These are phyloP conservation scores for Aplosporella prunicola DNA, from an alignment of 2,329 filamentous ascomycete species.

Conservation along the genomic window DNA sequence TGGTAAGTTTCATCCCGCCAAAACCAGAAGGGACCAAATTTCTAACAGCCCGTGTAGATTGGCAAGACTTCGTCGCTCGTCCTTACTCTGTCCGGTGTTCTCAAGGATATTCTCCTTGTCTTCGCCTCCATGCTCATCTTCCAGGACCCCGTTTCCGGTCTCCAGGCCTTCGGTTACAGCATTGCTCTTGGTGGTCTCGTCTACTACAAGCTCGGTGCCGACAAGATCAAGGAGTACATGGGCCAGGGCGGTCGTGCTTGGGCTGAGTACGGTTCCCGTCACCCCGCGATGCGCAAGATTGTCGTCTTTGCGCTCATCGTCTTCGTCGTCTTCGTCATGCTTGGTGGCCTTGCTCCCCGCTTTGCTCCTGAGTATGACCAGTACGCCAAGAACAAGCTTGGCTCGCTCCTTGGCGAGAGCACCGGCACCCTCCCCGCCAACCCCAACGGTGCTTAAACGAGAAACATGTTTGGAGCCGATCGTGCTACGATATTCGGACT, in stretches of 20 bases:
- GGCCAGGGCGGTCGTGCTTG: conserved; percentile 65
- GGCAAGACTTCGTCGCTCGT: conserved; percentile 81
- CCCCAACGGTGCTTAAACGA: conserved; percentile 8
- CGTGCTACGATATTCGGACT: neutral
- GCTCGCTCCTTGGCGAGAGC: conserved; percentile 25
- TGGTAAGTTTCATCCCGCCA: conserved; percentile 49
- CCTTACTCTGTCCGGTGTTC: conserved; percentile 76
- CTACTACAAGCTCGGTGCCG: conserved; percentile 78
- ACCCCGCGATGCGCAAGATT: conserved; percentile 69
- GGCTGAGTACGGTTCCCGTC: conserved; percentile 73
- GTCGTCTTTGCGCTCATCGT: conserved; percentile 57
- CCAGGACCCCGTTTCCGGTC: conserved; percentile 61
- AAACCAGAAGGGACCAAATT: neutral
- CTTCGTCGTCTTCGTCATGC: conserved; percentile 58
- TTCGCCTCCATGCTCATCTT: conserved; percentile 72
- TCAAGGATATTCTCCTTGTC: conserved; percentile 81
- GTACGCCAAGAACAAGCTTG: conserved; percentile 25
- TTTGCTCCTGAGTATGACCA: conserved; percentile 29
- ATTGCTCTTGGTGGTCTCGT: conserved; percentile 71
- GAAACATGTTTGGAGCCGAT: neutral
- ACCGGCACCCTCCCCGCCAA: conserved; percentile 11
- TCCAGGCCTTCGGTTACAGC: conserved; percentile 77
- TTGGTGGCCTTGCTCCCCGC: conserved; percentile 41
- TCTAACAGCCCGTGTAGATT: conserved; percentile 46
- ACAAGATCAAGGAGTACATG: conserved; percentile 73